Percentiles rank a stretch among this genome's conserved stretches.
Evolutionary conservation across 257 asterid species (phyloP).

Genomic region (Phtheirospermum japonicum): DNA sequence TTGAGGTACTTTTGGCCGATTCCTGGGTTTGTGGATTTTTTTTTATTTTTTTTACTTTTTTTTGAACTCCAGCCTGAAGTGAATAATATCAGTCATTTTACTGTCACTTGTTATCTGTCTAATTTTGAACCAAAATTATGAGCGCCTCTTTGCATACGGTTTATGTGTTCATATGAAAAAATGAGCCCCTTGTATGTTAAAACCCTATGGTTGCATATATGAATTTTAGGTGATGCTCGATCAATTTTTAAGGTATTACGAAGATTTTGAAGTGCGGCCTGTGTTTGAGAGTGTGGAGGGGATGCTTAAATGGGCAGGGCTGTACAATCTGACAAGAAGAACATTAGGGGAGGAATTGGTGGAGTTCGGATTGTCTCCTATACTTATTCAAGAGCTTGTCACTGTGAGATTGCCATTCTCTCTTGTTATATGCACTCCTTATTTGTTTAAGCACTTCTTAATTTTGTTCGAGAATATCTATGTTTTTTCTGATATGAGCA

Average conservation of each 20-base stretch:
- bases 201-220: slow-evolving; percentile 18
- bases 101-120: too few relatives aligned
- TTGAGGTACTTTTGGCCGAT: slow-evolving; percentile 52
- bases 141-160: background rate
- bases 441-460: background rate
- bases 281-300: slow-evolving; percentile 72
- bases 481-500: slow-evolving; percentile 9
- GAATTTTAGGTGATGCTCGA: slow-evolving; percentile 48
- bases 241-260: slow-evolving; percentile 64
- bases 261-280: slow-evolving; percentile 66
- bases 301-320: slow-evolving; percentile 95
- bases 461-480: background rate
- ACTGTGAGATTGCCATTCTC: slow-evolving; percentile 52
- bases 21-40: background rate
- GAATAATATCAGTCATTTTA: too few relatives aligned
- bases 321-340: slow-evolving; percentile 58
- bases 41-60: background rate
- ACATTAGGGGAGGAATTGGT: slow-evolving; percentile 60
- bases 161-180: background rate
- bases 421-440: background rate
- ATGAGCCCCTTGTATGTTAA: background rate
- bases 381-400: slow-evolving; percentile 76
- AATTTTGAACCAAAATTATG: background rate
- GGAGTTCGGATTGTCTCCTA: slow-evolving; percentile 53
- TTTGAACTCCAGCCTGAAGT: background rate